Evolutionary conservation across 148 eudicot genomes (phyloP).

Genomic region (Hydrangea macrophylla): DNA sequence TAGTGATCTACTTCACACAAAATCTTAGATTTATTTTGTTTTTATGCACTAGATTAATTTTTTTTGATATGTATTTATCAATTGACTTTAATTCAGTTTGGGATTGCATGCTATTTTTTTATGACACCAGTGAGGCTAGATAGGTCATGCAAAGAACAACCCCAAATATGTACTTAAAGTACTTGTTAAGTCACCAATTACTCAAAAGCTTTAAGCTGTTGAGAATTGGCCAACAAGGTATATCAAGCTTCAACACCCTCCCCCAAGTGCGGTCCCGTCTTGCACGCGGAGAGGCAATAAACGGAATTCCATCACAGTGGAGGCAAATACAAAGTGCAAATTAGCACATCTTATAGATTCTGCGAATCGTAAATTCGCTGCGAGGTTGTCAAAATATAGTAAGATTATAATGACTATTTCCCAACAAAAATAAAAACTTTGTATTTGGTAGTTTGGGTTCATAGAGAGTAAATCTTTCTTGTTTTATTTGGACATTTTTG

Average conservation of each 20-base stretch:
- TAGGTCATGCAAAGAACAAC: background rate
- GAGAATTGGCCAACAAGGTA: too few species aligned
- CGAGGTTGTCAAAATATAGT: background rate
- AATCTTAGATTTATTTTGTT: background rate
- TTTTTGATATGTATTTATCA: background rate
- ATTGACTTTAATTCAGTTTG: background rate
- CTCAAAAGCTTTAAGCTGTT: too few species aligned
- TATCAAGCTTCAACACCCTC: background rate
- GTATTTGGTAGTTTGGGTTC: background rate
- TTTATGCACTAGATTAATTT: background rate
- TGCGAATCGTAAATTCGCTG: background rate
- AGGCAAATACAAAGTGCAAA: too few species aligned
- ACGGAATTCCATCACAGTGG: too few species aligned
- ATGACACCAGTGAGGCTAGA: background rate
- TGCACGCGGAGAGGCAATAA: background rate
- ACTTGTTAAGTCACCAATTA: background rate
- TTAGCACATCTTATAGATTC: background rate
- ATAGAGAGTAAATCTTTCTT: background rate
- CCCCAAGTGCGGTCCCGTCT: background rate
- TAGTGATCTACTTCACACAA: background rate
- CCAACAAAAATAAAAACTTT: background rate
- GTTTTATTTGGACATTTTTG: background rate
- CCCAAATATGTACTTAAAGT: background rate
- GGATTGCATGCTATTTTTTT: background rate
- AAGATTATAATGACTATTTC: background rate